phyloP scores from a whole-genome alignment of 768 basidiomycete genomes.

The Trametes cinnabarina region DNA sequence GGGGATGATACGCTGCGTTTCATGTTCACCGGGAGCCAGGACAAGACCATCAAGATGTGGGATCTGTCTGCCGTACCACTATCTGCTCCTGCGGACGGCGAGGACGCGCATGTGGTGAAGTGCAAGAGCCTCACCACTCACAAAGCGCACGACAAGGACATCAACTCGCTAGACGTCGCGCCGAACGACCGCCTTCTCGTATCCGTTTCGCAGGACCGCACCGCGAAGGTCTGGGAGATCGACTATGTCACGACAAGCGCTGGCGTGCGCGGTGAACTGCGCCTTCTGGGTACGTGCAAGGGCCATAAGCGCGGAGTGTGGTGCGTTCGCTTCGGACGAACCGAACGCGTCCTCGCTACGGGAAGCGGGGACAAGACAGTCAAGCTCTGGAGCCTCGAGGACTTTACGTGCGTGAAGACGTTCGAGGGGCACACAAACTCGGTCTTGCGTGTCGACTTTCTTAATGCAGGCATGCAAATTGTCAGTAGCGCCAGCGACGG shows the following conservation, averaged over 20 bases:
- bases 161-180: constrained; percentile 91
- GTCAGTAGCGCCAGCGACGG: constrained; percentile 93
- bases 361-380: constrained; percentile 96
- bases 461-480: constrained; percentile 80
- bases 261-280: constrained; percentile 62
- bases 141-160: constrained; percentile 97
- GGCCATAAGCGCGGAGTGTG: constrained; percentile 98
- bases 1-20: constrained; percentile 45
- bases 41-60: constrained; percentile 99
- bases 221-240: constrained; percentile 86
- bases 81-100: constrained; percentile 1
- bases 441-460: constrained; percentile 88
- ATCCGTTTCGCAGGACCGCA: constrained; percentile 94
- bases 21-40: constrained; percentile 94
- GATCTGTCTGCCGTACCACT: constrained; percentile 59
- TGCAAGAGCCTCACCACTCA: constrained; percentile 81
- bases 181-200: constrained; percentile 87
- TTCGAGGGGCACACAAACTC: constrained; percentile 99
- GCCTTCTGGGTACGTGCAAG: constrained; percentile 81
- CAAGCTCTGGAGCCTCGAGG: constrained; percentile 91
- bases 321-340: constrained; percentile 84
- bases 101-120: constrained; percentile 36
- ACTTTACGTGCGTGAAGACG: constrained; percentile 91
- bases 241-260: constrained; percentile 43
- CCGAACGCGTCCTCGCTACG: constrained; percentile 83